Evolutionary conservation across 345 rosid genomes (phyloP), one percentile per base, ranked within the genome.

Genomic region (Crucihimalaya himalaica): DNA sequence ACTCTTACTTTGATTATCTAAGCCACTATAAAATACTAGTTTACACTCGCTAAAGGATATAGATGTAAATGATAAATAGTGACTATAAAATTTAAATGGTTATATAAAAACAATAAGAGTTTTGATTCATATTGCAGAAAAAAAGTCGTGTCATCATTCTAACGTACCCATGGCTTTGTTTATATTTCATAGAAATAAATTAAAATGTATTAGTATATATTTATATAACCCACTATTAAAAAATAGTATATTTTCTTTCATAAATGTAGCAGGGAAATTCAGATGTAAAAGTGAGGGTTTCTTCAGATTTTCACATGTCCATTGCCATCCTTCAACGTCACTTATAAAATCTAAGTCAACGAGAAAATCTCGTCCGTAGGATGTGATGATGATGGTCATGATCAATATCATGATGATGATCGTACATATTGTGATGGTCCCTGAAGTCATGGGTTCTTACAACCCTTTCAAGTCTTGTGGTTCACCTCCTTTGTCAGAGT

Each of bases 301-400:
- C 74, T 61, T 31, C 70, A 66, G 72, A 47, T 48, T 25, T 37
- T 69, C 75, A 76, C 79, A 76, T 76, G 79, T 54, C 58, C 57
- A 61, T 76, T 76, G 70, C 75, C 71, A 76, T 69, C 7, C 75
- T 70, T 70, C 37, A 63, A 76, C 80, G 80, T 70, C 80, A 76
- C 75, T 63, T 63, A 63, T 54, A 53, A 45, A 63, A 32, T 63
- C 43, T 25, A 63, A 63, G 80, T 76, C 80, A 76, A 76, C 75
- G 80, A 70, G 71, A 63, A 69, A 76, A 76, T 69, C 60, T 70
- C 2, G 28, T 53, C 80, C 80, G 80, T 76, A 54, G 71, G 80
- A 70, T 76, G 65, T 66, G 56, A 34, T 48, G 67, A 37, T 45
- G 19, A 65, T 65, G 47, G 46, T 74, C 66, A 66, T 64, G 51